phyloP scores from a whole-genome alignment of 139 green algal genomes.

The Mychonastes homosphaera region DNA sequence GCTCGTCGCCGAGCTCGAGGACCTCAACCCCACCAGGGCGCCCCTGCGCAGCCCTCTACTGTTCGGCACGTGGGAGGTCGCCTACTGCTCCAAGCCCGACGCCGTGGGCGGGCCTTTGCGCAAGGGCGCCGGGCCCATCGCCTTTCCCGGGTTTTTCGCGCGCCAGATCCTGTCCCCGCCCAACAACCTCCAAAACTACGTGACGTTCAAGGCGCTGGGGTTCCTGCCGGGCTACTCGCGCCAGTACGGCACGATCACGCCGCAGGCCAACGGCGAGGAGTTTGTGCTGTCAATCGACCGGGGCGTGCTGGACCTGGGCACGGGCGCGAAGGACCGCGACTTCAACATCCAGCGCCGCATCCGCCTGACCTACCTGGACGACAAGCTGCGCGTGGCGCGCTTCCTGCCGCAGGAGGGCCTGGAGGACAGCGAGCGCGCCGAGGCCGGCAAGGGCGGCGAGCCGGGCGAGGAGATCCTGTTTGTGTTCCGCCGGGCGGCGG shows the following conservation, averaged over 20 bases:
- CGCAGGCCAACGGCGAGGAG: neutral
- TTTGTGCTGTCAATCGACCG: constrained; percentile 12
- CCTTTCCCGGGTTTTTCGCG: constrained; percentile 23
- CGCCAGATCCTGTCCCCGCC: constrained; percentile 27
- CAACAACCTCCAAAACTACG: constrained; percentile 23
- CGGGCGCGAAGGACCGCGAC: constrained; percentile 15
- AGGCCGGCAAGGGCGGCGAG: constrained; percentile 6
- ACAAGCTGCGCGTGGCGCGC: constrained; percentile 25
- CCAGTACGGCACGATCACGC: constrained; percentile 20
- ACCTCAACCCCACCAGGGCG: constrained; percentile 25
- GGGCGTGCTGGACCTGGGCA: constrained; percentile 18
- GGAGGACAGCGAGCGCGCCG: constrained; percentile 12
- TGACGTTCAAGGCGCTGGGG: constrained; percentile 29
- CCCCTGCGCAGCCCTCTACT: constrained; percentile 26
- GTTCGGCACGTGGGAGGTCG: constrained; percentile 30
- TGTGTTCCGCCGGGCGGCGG: constrained; percentile 23
- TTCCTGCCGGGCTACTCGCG: constrained; percentile 26
- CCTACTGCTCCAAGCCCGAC: constrained; percentile 28
- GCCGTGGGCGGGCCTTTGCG: constrained; percentile 29
- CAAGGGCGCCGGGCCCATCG: constrained; percentile 11
- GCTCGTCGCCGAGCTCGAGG: constrained; percentile 20
- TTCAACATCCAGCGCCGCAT: constrained; percentile 33
- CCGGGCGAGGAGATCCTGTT: constrained; percentile 27
- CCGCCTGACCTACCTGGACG: constrained; percentile 33
- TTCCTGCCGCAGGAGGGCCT: constrained; percentile 28